Conservation (phyloP, 2,329 filamentous ascomycete species). For the Nemania sp. region DNA sequence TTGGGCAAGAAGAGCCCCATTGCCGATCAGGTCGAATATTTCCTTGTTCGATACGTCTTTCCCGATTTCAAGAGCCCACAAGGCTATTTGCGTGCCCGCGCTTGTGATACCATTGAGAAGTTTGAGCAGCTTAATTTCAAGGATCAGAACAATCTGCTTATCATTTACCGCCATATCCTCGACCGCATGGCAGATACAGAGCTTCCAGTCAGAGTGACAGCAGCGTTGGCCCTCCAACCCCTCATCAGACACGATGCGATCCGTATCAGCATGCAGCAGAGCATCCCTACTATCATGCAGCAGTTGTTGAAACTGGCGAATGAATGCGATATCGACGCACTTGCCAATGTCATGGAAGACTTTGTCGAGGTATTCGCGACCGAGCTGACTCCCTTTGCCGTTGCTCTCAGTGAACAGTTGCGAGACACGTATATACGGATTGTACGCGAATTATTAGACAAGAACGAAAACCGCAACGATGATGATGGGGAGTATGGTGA, state of each 20-base stretch:
- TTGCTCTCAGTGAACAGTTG: constrained; percentile 92
- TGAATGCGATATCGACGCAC: constrained; percentile 94
- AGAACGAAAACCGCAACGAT: constrained; percentile 76
- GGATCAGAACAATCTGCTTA: constrained; percentile 91
- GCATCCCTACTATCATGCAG: constrained; percentile 99
- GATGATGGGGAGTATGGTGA: constrained; percentile 83
- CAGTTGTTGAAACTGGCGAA: constrained; percentile 96
- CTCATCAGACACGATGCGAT: constrained; percentile 96
- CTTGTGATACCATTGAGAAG: constrained; percentile 97
- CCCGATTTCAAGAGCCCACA: constrained; percentile 93
- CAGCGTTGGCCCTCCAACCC: constrained; percentile 90
- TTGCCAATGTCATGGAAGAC: constrained; percentile 99
- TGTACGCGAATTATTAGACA: constrained; percentile 86
- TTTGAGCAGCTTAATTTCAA: constrained; percentile 98
- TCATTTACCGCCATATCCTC: constrained; percentile 95
- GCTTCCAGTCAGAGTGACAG: constrained; percentile 91
- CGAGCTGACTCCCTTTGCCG: constrained; percentile 94
- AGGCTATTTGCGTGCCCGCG: constrained; percentile 89
- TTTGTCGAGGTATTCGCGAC: constrained; percentile 99
- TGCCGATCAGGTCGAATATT: constrained; percentile 96
- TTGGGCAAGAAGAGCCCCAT: constrained; percentile 98
- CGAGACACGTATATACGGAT: constrained; percentile 96
- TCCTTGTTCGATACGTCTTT: constrained; percentile 97
- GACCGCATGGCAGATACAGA: constrained; percentile 96
- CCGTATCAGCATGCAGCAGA: constrained; percentile 92